Evolutionary conservation across 176 grass and related monocot genomes (phyloP), one percentile per base, ranked within the genome.

Genomic region (Poa pratensis): DNA sequence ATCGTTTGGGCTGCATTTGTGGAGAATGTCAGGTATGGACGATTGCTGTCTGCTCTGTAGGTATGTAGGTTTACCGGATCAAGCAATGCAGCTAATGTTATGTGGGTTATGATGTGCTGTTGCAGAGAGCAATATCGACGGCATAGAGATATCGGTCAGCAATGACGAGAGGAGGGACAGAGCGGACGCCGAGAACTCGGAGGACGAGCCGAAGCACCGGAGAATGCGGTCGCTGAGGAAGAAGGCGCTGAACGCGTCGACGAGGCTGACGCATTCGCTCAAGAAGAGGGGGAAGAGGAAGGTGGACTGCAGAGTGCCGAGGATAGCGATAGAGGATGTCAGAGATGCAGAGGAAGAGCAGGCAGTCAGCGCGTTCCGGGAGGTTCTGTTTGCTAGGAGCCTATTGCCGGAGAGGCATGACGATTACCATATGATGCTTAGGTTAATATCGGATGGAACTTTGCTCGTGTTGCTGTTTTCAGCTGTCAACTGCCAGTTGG

Each of bases 201-300:
- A 99, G 78, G 94, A 99, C 2, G 90, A 90, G 62, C 88, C 88
- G 0, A 90, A 87, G 81, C 89, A 92, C 55, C 94, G 67, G 34
- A 92, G 84, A 62, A 99, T 96, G 22, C 75, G 91, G 8, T 96
- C 91, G 15, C 76, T 94, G 52, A 92, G 48, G 88, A 99, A 94
- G 82, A 99, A 96, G 71, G 96, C 96, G 3, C 37, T 95, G 78
- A 78, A 99, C 11, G 96, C 96, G 12, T 99, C 96, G 0, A 94
- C 91, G 30, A 96, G 80, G 68, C 46, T 96, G 20, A 92, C 96
- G 10, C 96, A 94, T 82, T 96, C 96, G 0, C 88, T 99, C n/a
- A 99, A 99, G 90, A 99, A 96, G 86, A 87, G 96, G 84, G 92
- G 91, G 32, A 99, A 95, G 86, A 90, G 94, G 81, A 94, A 92